Base-by-base conservation (phyloP, 805 yeast genomes). In the Brettanomyces naardenensis region DNA sequence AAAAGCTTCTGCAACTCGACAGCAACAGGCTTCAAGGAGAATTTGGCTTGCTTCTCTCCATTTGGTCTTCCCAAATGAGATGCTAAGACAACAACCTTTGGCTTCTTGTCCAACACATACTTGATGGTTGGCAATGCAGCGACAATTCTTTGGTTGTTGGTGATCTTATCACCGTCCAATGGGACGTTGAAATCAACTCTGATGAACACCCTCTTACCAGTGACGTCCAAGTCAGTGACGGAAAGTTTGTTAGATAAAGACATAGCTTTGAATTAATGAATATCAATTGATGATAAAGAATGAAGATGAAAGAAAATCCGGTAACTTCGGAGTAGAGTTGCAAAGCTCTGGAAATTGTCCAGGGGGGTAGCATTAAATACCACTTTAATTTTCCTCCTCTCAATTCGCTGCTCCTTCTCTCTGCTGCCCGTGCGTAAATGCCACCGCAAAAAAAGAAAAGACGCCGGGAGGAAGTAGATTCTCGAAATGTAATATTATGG, bases 31-130 rank as follows among this genome's bases (percentile, higher is more conserved):
- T 80, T 80, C 58, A 92, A 73, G 36, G 97, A 88, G 78, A 75
- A 90, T 71, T 92, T 92, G 36, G 72, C 81, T 57, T 68, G 76
- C 45, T 62, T 73, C 69, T 86, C 88, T 64, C 99, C 99, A 64
- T 92, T 92, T 67, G 99, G 99, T 74, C 99, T 88, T 61, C 99
- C 99, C 65, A 92, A 76, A 66, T 92, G 99, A 44, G 97, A 89
- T 49, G 97, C 97, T 54, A 92, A 77, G 52, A 92, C 72, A 51
- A 92, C 80, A 51, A 78, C 86, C 75, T 82, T 87, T 61, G 99
- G 95, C 58, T 83, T 76, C 52, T 90, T 81, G 61, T 85, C 90
- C 62, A 84, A 71, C 38, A 90, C 97, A 65, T 90, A 92, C 69
- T 94, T 67, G 72, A 92, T 92, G 53, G 99, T 90, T 66, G 99